phyloP scores from a whole-genome alignment of 306 rosid species.

The Cicer yamashitae region DNA sequence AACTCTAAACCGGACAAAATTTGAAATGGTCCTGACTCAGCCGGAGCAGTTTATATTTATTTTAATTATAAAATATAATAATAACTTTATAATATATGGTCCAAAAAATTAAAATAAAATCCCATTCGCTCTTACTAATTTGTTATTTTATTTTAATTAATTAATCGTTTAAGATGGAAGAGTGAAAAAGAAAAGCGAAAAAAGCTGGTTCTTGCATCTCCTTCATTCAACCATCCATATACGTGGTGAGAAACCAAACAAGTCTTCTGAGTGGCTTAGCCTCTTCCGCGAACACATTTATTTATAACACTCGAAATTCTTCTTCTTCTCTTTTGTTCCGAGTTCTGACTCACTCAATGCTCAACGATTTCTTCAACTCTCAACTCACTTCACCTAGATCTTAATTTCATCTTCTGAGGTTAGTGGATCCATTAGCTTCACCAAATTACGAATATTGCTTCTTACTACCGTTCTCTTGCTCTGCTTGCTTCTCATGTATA shows the following conservation, averaged over 20 bases:
- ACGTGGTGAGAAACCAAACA: conserved; percentile 62
- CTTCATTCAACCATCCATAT: conserved; percentile 44
- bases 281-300: conserved; percentile 37
- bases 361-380: conserved; percentile 18
- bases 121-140: not conserved
- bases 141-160: not conserved
- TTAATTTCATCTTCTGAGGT: conserved; percentile 54
- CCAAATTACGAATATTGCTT: not conserved
- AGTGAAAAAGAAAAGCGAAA: conserved; percentile 47
- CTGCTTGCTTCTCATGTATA: not conserved
- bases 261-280: conserved; percentile 38
- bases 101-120: conserved; percentile 6
- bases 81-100: not conserved
- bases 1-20: not conserved
- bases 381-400: conserved; percentile 49
- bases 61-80: not conserved
- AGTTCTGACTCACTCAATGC: conserved; percentile 40
- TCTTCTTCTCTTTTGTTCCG: conserved; percentile 14
- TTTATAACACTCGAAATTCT: conserved; percentile 2
- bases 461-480: not conserved
- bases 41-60: not conserved
- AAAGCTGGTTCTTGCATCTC: conserved; percentile 59
- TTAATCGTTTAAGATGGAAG: conserved; percentile 15
- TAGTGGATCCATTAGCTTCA: conserved; percentile 58
- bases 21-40: conserved; percentile 32